phyloP scores from a whole-genome alignment of 2,329 filamentous ascomycete species.

The Aphanocladium album region DNA sequence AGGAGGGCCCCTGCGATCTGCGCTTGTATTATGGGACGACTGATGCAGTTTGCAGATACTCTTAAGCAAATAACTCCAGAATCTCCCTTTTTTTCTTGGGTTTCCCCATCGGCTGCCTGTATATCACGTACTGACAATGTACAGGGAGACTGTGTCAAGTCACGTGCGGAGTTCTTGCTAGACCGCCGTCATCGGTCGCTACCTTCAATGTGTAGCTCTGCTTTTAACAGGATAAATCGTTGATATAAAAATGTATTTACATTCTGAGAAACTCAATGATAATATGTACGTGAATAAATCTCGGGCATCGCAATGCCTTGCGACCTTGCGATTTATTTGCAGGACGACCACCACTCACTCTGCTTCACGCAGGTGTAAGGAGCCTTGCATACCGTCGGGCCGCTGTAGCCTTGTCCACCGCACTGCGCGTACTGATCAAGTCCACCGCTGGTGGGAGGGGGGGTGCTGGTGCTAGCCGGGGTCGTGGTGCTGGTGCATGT shows the following conservation, averaged over 20 bases:
- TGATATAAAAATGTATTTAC: constrained; percentile 1
- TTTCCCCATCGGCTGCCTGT: too few species aligned
- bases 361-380: constrained; percentile 19
- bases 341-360: constrained; percentile 20
- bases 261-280: neutral
- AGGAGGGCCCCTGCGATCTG: constrained; percentile 4
- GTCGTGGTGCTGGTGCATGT: neutral
- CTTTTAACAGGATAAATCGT: too few species aligned
- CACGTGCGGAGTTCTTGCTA: too few species aligned
- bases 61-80: too few species aligned
- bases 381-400: constrained; percentile 19
- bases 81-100: too few species aligned
- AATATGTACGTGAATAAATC: neutral
- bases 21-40: constrained; percentile 9
- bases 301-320: too few species aligned
- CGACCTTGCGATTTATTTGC: constrained; percentile 10
- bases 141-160: too few species aligned
- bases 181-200: too few species aligned
- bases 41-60: neutral
- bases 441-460: constrained; percentile 15
- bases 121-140: too few species aligned
- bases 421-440: constrained; percentile 23
- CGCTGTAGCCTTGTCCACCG: constrained; percentile 20
- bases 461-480: constrained; percentile 5
- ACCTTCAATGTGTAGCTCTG: too few species aligned